Base-by-base conservation (phyloP, 2,329 filamentous ascomycete species). In the Penicillium frequentans region DNA sequence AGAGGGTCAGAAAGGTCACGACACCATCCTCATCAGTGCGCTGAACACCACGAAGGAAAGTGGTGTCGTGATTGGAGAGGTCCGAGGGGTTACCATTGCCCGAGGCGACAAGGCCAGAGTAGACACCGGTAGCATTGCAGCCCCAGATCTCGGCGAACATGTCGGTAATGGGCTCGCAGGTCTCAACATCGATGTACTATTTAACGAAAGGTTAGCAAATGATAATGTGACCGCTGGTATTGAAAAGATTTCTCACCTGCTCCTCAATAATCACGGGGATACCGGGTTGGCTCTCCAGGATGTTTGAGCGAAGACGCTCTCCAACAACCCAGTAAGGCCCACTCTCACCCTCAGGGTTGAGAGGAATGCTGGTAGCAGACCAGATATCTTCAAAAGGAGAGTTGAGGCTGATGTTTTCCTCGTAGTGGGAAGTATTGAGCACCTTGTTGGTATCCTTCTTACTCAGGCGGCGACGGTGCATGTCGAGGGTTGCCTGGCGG, bases 241-340 rank as follows among this genome's bases (percentile, higher is more conserved):
- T 16, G 11, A 13, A 2, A 27, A 21, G 10, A 10, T 23, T 49
- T 9, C n/a, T 49, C 33, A 49, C 46, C 46, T 49, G 46, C 46
- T 49, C 46, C 46, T 58, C 52, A 43, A 58, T 45, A 23, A 54
- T 55, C 5, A 58, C 35, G 3, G 54, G 45, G 6, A 58, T 48
- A 49, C 56, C 52, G 7, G 50, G 48, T 31, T 55, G 52, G 19
- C 52, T 53, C 33, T 58, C 56, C 8, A 53, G 48, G n/a, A 52
- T 51, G 19, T 58, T 53, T n/a, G 54, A 53, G 35, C 56, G 56
- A 52, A 55, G 52, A 33, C 54, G 52, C 27, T 58, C 56, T n/a
- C 56, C 56, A 35, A 55, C 56, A 8, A 58, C 56, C 42, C 54
- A 49, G 37, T 58, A 58, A 42, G 56, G 56, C 31, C 56, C 56